Base-by-base conservation (phyloP, 2,329 filamentous ascomycete genomes). In the Curvularia sp. region DNA sequence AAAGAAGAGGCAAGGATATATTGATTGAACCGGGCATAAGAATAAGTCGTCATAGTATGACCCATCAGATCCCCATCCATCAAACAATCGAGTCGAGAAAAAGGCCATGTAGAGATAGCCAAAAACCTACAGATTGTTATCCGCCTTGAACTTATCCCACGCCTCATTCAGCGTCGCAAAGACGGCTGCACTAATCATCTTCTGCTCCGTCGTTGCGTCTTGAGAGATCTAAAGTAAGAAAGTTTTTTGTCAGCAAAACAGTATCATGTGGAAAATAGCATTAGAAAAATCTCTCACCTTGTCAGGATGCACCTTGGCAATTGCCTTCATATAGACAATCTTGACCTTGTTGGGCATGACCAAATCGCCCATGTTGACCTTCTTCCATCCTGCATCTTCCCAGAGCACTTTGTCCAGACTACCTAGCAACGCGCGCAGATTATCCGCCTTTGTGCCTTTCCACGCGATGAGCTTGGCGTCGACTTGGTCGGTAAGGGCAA, bases 291-390 rank as follows among this genome's bases (percentile, higher is more conserved):
- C 3, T 24, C 35, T 18, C 7, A 97, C 95, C 89, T 99, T 99
- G 78, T 99, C 95, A 60, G 95, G 95, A 84, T 99, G 95, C 68
- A 95, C 95, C 84, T 97, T 98, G 10, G 89, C 92, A 84, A 99
- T 98, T 5, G 94, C 95, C 85, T 97, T 97, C 95, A 99, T 98
- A 76, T 99, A 99, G 60, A 91, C 84, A 64, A 99, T 89, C 86
- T 99, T 99, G 76, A 98, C 95, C 83, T 94, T 97, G 67, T 91
- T 93, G 33, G 93, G 88, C 84, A 97, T 86, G 52, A 99, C 90
- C 67, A 99, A 78, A 80, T 99, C 95, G 64, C 93, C 89, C 87
- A 99, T 87, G 31, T 92, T 93, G 56, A 98, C 89, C 82, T 96
- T 97, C 82, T 97, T 97, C 95, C 95, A 99, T 4, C 92, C 93